Conservation (phyloP, 441 rosid genomes). For the Breynia disticha region DNA sequence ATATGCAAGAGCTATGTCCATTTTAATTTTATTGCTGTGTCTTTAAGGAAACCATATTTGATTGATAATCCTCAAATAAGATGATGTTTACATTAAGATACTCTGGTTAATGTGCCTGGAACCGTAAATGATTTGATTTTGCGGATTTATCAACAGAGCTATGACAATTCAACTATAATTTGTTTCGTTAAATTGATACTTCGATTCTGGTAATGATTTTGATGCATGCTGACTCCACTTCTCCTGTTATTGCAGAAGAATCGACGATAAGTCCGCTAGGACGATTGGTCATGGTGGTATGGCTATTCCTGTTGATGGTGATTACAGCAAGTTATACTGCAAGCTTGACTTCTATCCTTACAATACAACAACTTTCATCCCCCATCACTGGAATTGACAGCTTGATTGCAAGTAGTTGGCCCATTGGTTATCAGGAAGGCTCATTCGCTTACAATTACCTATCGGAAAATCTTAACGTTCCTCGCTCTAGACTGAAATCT, state of each 20-base stretch:
- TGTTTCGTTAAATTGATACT: background rate
- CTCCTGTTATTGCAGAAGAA: slow-evolving; percentile 49
- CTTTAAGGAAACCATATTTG: no score
- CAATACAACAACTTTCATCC: slow-evolving; percentile 74
- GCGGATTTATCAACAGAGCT: no score
- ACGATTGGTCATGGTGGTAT: slow-evolving; percentile 74
- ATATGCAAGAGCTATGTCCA: no score
- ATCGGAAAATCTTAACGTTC: slow-evolving; percentile 41
- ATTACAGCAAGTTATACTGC: slow-evolving; percentile 88
- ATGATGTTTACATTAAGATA: background rate
- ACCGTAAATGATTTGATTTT: background rate
- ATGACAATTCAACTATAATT: background rate
- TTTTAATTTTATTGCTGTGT: no score
- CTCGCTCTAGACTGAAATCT: slow-evolving; percentile 49
- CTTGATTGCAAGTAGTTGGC: slow-evolving; percentile 51
- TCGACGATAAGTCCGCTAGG: slow-evolving; percentile 48
- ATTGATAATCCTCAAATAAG: no score
- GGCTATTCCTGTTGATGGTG: slow-evolving; percentile 86
- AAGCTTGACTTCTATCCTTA: slow-evolving; percentile 74
- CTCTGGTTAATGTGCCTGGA: background rate
- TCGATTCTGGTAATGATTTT: background rate
- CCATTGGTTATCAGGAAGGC: slow-evolving; percentile 80
- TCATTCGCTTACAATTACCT: slow-evolving; percentile 61
- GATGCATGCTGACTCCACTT: slow-evolving; percentile 1
- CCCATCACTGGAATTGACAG: slow-evolving; percentile 77